Percentiles rank a stretch among this genome's conserved stretches.
Evolutionary conservation across 2,329 filamentous ascomycete species (phyloP).

Genomic region (Phialocephala subalpina): DNA sequence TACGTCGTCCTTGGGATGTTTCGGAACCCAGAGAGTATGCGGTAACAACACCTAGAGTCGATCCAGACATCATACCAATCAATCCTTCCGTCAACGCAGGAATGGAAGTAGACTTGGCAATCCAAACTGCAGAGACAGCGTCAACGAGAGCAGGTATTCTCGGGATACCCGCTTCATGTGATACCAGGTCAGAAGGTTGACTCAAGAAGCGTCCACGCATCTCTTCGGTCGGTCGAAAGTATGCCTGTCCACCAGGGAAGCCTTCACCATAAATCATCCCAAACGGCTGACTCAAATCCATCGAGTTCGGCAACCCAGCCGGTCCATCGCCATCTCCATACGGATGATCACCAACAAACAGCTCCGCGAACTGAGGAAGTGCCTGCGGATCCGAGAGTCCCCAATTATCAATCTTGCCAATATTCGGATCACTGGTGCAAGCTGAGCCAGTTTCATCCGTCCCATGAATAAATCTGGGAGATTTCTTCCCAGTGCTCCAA

Average conservation of each 20-base stretch:
- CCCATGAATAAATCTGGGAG: constrained; percentile 84
- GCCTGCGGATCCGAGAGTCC: constrained; percentile 78
- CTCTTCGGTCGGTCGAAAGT: constrained; percentile 79
- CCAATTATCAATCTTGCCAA: constrained; percentile 82
- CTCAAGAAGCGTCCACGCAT: constrained; percentile 79
- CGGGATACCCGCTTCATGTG: constrained; percentile 77
- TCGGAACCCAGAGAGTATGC: constrained; percentile 75
- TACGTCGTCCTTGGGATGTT: constrained; percentile 65
- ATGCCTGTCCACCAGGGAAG: constrained; percentile 81
- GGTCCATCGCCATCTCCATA: constrained; percentile 84
- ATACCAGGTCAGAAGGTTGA: constrained; percentile 64
- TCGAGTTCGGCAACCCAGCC: constrained; percentile 81
- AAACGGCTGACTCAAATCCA: constrained; percentile 89
- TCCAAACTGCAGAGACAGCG: constrained; percentile 83
- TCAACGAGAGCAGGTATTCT: constrained; percentile 74
- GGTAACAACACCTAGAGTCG: constrained; percentile 82
- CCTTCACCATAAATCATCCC: constrained; percentile 88
- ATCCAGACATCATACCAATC: constrained; percentile 83
- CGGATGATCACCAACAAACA: constrained; percentile 74
- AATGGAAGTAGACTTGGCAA: constrained; percentile 81
- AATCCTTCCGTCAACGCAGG: constrained; percentile 77
- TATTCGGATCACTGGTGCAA: constrained; percentile 82
- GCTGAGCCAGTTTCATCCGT: constrained; percentile 79
- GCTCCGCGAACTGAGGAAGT: constrained; percentile 80
- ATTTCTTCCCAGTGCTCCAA: constrained; percentile 77